Conservation (phyloP, 2,329 filamentous ascomycete species). For the Emmonsia crescens region DNA sequence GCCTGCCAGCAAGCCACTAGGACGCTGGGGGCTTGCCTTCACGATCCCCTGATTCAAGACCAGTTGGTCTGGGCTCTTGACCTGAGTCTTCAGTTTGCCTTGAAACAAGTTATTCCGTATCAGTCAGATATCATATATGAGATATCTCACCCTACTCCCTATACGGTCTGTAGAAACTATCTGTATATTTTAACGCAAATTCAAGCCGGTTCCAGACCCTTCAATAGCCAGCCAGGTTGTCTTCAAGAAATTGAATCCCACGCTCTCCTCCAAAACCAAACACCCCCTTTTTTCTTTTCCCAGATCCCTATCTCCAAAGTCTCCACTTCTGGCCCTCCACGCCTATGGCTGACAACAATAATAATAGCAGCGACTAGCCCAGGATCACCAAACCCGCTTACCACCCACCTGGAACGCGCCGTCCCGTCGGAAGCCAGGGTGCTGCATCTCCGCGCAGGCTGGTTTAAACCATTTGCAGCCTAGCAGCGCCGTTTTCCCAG, state of each 20-base stretch:
- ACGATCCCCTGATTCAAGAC: too few species aligned
- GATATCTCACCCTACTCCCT: not conserved
- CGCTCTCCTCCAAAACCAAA: too few species aligned
- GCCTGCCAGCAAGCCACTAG: too few species aligned
- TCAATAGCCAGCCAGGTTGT: not conserved
- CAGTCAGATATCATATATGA: not conserved
- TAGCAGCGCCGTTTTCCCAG: not conserved
- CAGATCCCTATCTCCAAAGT: too few species aligned
- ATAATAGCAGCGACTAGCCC: not conserved
- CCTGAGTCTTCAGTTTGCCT: too few species aligned
- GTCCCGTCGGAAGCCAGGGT: conserved; percentile 1
- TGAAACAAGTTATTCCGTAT: not conserved
- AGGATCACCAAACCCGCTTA: not conserved
- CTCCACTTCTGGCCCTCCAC: too few species aligned
- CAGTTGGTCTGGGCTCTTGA: too few species aligned
- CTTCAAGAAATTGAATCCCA: not conserved
- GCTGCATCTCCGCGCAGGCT: not conserved
- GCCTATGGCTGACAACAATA: not conserved
- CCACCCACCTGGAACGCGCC: conserved; percentile 1
- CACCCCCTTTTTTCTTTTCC: too few species aligned
- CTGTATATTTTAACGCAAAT: not conserved
- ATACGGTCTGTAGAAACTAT: too few species aligned
- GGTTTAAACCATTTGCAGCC: not conserved
- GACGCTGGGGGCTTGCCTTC: too few species aligned
- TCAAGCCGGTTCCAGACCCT: not conserved